These are phyloP conservation scores for Corynespora cassiicola DNA, from an alignment of 2,329 filamentous ascomycete species.

Conservation along the genomic window DNA sequence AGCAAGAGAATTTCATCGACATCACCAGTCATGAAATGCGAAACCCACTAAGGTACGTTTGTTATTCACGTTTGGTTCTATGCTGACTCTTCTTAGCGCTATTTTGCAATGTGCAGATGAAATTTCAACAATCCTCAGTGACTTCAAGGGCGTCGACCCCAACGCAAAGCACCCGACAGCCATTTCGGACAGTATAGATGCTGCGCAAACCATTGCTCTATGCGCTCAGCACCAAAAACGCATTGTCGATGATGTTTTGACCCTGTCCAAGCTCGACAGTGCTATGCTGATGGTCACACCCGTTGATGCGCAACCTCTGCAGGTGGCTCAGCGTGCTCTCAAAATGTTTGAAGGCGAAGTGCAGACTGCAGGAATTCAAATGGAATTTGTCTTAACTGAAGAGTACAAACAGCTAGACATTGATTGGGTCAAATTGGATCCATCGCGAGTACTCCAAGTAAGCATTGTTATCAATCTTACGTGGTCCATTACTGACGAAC, in stretches of 20 bases:
- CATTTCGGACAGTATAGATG: conserved; percentile 70
- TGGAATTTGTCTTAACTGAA: conserved; percentile 68
- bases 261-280: conserved; percentile 69
- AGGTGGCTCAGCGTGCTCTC: conserved; percentile 70
- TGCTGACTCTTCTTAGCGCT: no score
- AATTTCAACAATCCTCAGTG: conserved; percentile 62
- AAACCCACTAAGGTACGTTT: no score
- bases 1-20: conserved; percentile 84
- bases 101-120: conserved; percentile 80
- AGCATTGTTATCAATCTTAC: not conserved
- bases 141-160: conserved; percentile 53
- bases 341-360: conserved; percentile 83
- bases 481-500: conserved; percentile 7
- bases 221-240: conserved; percentile 81
- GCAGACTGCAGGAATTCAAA: conserved; percentile 70
- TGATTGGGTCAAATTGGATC: conserved; percentile 75
- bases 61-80: no score
- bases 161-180: conserved; percentile 56
- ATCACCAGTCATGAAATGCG: conserved; percentile 80
- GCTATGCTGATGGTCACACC: conserved; percentile 76
- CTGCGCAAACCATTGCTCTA: conserved; percentile 77
- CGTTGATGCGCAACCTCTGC: conserved; percentile 70
- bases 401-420: conserved; percentile 65
- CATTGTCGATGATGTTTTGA: conserved; percentile 57
- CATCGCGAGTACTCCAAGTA: conserved; percentile 73